Evolutionary conservation across 805 yeast species (phyloP), one percentile per base, ranked within the genome.

Genomic region (Citeromyces matritensis): DNA sequence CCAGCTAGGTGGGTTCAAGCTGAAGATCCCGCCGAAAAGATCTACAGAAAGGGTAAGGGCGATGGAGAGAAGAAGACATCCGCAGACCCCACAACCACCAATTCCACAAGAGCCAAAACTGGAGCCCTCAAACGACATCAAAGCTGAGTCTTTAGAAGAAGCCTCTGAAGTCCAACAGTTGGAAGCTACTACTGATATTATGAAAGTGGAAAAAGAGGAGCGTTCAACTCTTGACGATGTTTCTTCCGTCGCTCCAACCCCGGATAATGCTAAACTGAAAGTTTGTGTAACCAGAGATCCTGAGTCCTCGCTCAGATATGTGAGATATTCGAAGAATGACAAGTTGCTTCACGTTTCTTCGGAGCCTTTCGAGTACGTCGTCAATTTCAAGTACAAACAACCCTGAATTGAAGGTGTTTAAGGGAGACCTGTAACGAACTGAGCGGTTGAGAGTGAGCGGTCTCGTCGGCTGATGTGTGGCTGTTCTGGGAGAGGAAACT

Each of bases 1-100:
- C 30, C 75, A 65, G 41, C 47, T 69, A 30, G 56, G 60, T 1
- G 37, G 51, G 9, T 9, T 25, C 10, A 49, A 51, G 29, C 28
- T 44, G 11, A 48, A 48, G 26, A 5, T 17, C 6, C 21, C 32
- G 42, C 3, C 19, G 37, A 6, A 42, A 41, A 21, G 27, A 39
- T n/a, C 31, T 26, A 7, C 24, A 32, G 15, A 8, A 32, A 12
- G 21, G 34, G 11, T 15, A 23, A n/a, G 29, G 11, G 27, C 31
- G 13, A 30, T 27, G 15, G 29, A 27, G 31, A 9, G n/a, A 30
- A 27, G 23, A 11, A 9, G 19, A 14, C 26, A 23, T 2, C 29
- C 11, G 23, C 23, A 9, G 24, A 19, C 5, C 27, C 9, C n/a
- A 30, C 2, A 39, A 36, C 7, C 21, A 12, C 34, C 45, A 3